These are phyloP conservation scores for Crucibulum laeve DNA, from an alignment of 768 basidiomycete species.

Conservation along the genomic window DNA sequence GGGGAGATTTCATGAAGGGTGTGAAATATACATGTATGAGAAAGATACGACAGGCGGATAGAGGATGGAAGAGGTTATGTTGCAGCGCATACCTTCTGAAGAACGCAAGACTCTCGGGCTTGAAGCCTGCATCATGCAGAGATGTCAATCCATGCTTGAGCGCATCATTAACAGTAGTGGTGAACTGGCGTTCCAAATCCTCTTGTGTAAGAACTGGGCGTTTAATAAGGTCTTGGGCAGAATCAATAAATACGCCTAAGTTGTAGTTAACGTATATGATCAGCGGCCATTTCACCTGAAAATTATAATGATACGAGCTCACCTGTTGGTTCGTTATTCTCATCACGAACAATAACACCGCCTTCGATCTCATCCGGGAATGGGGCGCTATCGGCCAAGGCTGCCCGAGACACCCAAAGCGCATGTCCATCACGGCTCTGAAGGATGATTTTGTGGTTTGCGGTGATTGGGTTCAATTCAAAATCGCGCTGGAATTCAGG, in stretches of 20 bases:
- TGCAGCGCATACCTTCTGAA: conserved; percentile 51
- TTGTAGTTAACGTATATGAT: too few relatives aligned
- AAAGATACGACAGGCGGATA: conserved; percentile 6
- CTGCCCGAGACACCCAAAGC: conserved; percentile 73
- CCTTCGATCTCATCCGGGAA: conserved; percentile 74
- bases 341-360: conserved; percentile 73
- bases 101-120: conserved; percentile 66
- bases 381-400: conserved; percentile 52
- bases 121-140: conserved; percentile 82
- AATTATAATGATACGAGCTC: too few relatives aligned
- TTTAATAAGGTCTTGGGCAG: conserved; percentile 73
- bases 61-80: neutral
- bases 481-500: conserved; percentile 65
- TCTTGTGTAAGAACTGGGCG: conserved; percentile 60
- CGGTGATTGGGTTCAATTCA: conserved; percentile 64
- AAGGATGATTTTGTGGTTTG: conserved; percentile 67
- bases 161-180: conserved; percentile 61
- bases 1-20: too few relatives aligned
- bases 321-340: conserved; percentile 68
- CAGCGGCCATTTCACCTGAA: too few relatives aligned
- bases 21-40: neutral
- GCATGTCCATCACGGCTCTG: conserved; percentile 89
- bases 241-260: conserved; percentile 78
- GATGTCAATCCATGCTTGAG: conserved; percentile 72
- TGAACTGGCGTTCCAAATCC: conserved; percentile 59